phyloP scores from a whole-genome alignment of 1,284 basidiomycete genomes.

The Mycosarcoma mackinlayi region DNA sequence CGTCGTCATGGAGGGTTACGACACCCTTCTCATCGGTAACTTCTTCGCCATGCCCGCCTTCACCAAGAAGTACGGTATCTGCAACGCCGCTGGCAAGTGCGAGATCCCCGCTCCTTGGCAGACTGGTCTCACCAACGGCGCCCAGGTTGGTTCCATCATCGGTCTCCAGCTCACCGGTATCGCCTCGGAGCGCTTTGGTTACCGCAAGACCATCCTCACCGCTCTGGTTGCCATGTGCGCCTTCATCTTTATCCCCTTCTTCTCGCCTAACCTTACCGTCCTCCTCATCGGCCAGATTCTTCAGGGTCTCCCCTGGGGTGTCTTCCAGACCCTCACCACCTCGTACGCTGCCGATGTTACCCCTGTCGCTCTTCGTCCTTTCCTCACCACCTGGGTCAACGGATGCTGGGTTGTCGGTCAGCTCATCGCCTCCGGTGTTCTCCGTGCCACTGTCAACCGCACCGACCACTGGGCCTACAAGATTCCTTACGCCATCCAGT shows the following conservation, averaged over 20 bases:
- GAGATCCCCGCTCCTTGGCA: conserved; percentile 71
- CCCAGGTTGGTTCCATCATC: conserved; percentile 65
- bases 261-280: conserved; percentile 68
- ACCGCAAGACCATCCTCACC: conserved; percentile 67
- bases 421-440: conserved; percentile 70
- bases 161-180: conserved; percentile 69
- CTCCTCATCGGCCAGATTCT: conserved; percentile 69
- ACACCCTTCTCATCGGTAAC: conserved; percentile 62
- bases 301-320: conserved; percentile 70
- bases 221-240: conserved; percentile 64
- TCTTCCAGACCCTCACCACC: conserved; percentile 70
- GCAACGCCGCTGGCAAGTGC: conserved; percentile 63
- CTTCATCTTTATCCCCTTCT: conserved; percentile 69
- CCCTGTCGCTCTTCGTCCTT: conserved; percentile 70
- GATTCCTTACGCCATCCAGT: conserved; percentile 70
- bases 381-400: conserved; percentile 71
- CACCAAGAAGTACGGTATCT: conserved; percentile 61
- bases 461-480: conserved; percentile 67
- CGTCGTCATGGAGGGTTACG: conserved; percentile 71
- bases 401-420: conserved; percentile 71
- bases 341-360: conserved; percentile 72
- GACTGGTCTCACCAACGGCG: conserved; percentile 64
- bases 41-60: conserved; percentile 70
- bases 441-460: conserved; percentile 65
- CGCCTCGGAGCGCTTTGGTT: conserved; percentile 70